Evolutionary conservation across 148 eudicot genomes (phyloP).

Genomic region (Vaccinium macrocarpon): DNA sequence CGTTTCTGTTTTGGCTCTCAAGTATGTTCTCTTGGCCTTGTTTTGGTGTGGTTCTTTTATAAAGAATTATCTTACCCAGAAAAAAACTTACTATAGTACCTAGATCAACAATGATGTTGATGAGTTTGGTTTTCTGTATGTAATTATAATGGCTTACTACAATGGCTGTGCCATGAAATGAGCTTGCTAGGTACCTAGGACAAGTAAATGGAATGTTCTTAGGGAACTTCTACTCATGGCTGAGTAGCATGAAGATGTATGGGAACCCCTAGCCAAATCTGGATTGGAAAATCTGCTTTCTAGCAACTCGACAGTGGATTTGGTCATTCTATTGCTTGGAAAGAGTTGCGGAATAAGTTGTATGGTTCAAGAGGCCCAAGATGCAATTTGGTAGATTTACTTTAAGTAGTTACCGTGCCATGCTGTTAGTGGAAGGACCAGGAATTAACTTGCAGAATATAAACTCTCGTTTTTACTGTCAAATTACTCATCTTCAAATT

Average conservation of each 20-base stretch:
- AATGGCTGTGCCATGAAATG: not conserved
- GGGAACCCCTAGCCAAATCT: not conserved
- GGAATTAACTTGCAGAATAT: not conserved
- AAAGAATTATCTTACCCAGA: not conserved
- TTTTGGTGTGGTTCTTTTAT: not conserved
- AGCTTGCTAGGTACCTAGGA: not conserved
- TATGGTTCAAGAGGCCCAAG: not conserved
- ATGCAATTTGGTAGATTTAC: not conserved
- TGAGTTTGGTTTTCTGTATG: not conserved
- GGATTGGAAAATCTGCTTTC: not conserved
- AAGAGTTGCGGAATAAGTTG: not conserved
- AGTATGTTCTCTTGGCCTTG: not conserved
- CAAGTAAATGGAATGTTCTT: not conserved
- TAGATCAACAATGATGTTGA: not conserved
- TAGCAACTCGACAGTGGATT: not conserved
- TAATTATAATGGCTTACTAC: not conserved
- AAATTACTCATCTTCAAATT: not conserved
- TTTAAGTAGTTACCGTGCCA: not conserved
- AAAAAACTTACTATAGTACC: not conserved
- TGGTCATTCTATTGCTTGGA: conserved; percentile 2
- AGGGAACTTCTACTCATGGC: conserved; percentile 7
- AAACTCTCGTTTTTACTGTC: not conserved
- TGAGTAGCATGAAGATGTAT: not conserved
- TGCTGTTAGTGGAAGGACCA: not conserved
- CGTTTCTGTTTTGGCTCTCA: not conserved